Percentiles rank a stretch among this genome's conserved stretches.
Conservation (phyloP, 1,284 basidiomycete species). For the Xanthoconium separans region DNA sequence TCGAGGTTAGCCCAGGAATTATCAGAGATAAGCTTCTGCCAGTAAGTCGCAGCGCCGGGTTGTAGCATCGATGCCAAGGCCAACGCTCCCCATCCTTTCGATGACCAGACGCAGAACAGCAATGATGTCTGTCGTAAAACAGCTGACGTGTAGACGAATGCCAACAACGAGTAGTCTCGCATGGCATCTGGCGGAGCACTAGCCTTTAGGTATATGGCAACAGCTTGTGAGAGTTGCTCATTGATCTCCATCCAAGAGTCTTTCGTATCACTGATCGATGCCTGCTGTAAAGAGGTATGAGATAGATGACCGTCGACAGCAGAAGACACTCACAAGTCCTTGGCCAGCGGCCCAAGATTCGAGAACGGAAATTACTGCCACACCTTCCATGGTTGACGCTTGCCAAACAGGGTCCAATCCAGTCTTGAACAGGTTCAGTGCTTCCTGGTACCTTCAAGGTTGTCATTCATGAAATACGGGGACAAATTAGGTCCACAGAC, state of each 20-base stretch:
- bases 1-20: constrained; percentile 51
- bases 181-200: constrained; percentile 54
- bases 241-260: constrained; percentile 70
- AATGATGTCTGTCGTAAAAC: constrained; percentile 69
- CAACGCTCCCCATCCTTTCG: constrained; percentile 83
- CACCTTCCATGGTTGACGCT: constrained; percentile 80
- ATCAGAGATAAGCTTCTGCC: constrained; percentile 43
- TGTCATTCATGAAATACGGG: constrained; percentile 24
- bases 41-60: constrained; percentile 56
- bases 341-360: constrained; percentile 81
- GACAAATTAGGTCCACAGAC: constrained; percentile 41
- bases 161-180: constrained; percentile 57
- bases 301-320: constrained; percentile 8
- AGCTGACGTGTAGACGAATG: constrained; percentile 64
- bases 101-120: constrained; percentile 77
- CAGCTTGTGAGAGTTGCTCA: constrained; percentile 68
- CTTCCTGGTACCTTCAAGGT: constrained; percentile 76
- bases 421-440: constrained; percentile 67
- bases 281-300: constrained; percentile 41
- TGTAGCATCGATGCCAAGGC: constrained; percentile 77
- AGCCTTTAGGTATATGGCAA: constrained; percentile 59
- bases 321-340: constrained; percentile 53
- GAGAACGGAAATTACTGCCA: constrained; percentile 74
- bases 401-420: constrained; percentile 84
- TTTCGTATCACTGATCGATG: constrained; percentile 45